Base-by-base conservation (phyloP, 2,329 filamentous ascomycete genomes). In the Graphilbum fragrans region DNA sequence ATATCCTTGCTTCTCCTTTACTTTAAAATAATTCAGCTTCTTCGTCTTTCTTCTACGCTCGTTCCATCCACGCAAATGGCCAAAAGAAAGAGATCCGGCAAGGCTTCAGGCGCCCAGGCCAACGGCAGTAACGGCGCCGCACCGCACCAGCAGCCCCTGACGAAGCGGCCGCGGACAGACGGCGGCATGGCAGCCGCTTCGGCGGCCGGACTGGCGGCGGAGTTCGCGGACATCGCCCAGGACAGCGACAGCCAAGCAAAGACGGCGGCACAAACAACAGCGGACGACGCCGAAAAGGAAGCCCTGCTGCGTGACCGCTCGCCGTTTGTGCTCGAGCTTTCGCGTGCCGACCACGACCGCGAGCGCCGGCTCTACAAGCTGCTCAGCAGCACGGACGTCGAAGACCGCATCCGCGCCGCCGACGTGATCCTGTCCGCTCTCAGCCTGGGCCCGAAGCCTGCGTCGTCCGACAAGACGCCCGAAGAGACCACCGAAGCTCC, bases 361-460 rank as follows among this genome's bases (percentile, higher is more conserved):
- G 76, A 80, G 52, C 72, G 71, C 3, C 59, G 61, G 3, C 62
- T 81, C 3, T 82, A 82, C 55, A 70, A 80, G 20, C 60, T 72
- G 1, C 67, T 82, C 1, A 71, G 72, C 25, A 79, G 74, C 49
- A 72, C 77, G 48, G 73, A 78, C 49, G 59, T 61, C 17, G 57
- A 60, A 14, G 69, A 78, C 35, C 67, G 77, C 36, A 66, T 80
- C 21, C 61, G 65, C 19, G 76, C 77, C 7, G 77, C 75, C 23
- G 68, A 71, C 45, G 71, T 67, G 19, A 71, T 80, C 25, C 58
- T 80, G 6, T 70, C 70, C 0, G 69, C 69, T 8, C 64, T 81
- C 66, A 58, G 32, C n/a, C 3, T 17, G n/a, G 14, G 19, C 14
- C 6, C 16, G 35, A 3, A 23, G 18, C 14, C 21, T 18, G 19